Conservation (phyloP, 176 grass and related monocot genomes). For the Oryza nivara region DNA sequence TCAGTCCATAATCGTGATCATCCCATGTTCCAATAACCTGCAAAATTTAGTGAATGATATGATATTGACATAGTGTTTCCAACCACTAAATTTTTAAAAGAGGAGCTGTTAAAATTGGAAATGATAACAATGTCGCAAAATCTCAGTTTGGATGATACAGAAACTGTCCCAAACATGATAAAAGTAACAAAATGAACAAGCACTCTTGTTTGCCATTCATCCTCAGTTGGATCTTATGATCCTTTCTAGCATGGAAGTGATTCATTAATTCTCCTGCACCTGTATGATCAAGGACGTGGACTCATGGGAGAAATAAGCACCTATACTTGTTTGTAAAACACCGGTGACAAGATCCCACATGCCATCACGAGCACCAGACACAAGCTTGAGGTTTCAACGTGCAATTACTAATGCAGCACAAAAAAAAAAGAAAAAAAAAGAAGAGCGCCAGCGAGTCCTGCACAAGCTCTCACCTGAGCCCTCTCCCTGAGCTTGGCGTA, state of each 20-base stretch:
- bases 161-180: not conserved
- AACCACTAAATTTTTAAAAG: conserved; percentile 7
- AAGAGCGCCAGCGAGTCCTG: not conserved
- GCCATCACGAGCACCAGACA: not conserved
- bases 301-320: not conserved
- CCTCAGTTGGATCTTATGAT: not conserved
- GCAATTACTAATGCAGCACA: not conserved
- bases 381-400: not conserved
- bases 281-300: not conserved
- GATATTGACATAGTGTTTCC: conserved; percentile 18
- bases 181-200: conserved; percentile 4
- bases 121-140: not conserved
- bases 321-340: not conserved
- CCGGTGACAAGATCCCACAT: not conserved
- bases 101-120: not conserved
- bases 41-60: conserved; percentile 39
- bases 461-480: conserved; percentile 55
- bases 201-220: conserved; percentile 2
- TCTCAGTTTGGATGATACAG: not conserved
- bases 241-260: not conserved
- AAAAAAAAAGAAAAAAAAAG: not conserved
- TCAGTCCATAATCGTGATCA: conserved; percentile 98
- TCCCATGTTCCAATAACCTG: conserved; percentile 98
- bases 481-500: conserved; percentile 69
- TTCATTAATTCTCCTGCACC: not conserved